Evolutionary conservation across 345 rosid genomes (phyloP).

Genomic region (Carallia brachiata): DNA sequence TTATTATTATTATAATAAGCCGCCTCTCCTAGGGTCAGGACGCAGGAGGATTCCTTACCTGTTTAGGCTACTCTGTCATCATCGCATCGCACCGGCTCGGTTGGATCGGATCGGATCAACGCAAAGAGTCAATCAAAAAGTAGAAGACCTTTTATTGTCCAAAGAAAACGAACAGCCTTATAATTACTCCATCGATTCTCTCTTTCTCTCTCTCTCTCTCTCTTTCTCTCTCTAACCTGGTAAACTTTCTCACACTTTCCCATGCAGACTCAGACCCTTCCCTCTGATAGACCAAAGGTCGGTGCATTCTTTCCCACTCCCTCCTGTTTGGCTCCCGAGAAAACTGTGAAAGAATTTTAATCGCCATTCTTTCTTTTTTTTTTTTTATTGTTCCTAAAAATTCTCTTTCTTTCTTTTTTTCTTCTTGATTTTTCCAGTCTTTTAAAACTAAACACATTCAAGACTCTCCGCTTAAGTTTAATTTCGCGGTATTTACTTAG

Average conservation of each 20-base stretch:
- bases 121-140: no score
- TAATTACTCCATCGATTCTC: not conserved
- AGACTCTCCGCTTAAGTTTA: no score
- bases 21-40: slow-evolving; percentile 2
- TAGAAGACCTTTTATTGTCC: not conserved
- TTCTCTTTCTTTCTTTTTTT: not conserved
- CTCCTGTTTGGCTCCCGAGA: slow-evolving; percentile 3
- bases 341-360: not conserved
- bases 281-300: slow-evolving; percentile 7
- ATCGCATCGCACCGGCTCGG: no score
- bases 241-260: not conserved
- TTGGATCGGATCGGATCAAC: no score
- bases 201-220: not conserved
- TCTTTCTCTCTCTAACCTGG: not conserved
- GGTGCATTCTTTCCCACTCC: not conserved
- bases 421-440: not conserved
- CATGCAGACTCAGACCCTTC: not conserved
- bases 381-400: not conserved
- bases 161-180: not conserved
- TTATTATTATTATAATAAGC: slow-evolving; percentile 25
- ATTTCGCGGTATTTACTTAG: no score
- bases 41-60: no score
- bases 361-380: no score
- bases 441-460: no score
- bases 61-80: no score